Percentiles rank a stretch among this genome's conserved stretches.
Conservation (phyloP, 495 filamentous ascomycete genomes). For the Achaetomiella virescens region DNA sequence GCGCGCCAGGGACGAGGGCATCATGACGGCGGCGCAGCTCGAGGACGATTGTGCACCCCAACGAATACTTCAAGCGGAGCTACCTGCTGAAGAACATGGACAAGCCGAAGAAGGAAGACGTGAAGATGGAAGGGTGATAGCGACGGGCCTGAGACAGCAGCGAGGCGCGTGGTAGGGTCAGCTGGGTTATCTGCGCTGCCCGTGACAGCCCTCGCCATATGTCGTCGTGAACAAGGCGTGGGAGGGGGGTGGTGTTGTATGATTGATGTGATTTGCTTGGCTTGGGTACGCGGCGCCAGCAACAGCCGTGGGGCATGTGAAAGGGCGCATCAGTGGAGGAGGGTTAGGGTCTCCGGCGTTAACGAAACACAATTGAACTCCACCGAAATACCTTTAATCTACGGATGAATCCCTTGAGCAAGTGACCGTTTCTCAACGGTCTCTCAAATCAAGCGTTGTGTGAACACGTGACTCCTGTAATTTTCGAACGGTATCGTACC, state of each 20-base stretch:
- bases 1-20: constrained; percentile 74
- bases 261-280: neutral
- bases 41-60: constrained; percentile 97
- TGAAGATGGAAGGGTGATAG: constrained; percentile 45
- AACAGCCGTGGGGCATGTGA: neutral
- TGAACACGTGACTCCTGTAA: neutral
- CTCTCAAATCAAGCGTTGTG: neutral
- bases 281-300: neutral
- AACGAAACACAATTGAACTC: too few species aligned
- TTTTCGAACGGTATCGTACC: neutral
- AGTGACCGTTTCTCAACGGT: neutral
- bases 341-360: too few species aligned
- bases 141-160: neutral
- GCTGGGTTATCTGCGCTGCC: neutral
- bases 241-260: neutral
- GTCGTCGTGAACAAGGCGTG: neutral
- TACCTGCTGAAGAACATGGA: constrained; percentile 75
- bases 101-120: constrained; percentile 32
- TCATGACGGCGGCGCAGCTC: constrained; percentile 71
- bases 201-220: neutral
- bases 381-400: too few species aligned
- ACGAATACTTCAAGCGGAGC: constrained; percentile 94
- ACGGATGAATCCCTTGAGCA: too few species aligned
- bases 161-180: constrained; percentile 1
- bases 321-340: neutral